phyloP scores from a whole-genome alignment of 1,284 basidiomycete species.

The Amylostereum areolatum region DNA sequence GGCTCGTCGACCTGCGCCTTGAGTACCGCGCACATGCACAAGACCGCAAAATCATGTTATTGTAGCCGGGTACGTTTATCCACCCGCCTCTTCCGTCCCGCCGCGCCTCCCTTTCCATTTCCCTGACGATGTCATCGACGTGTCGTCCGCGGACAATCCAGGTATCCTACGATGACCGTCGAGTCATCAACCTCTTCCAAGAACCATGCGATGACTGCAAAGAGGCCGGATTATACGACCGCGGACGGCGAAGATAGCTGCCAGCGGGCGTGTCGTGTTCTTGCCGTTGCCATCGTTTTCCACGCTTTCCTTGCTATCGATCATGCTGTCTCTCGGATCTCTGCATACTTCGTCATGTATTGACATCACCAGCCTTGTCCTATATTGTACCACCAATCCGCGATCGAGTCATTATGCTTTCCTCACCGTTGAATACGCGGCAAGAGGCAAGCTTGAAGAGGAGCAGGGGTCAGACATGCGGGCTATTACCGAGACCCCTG shows the following conservation, averaged over 20 bases:
- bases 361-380: no score
- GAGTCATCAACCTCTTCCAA: slow-evolving; percentile 44
- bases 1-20: slow-evolving; percentile 31
- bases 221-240: slow-evolving; percentile 23
- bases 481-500: no score
- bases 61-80: slow-evolving; percentile 22
- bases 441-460: no score
- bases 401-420: no score
- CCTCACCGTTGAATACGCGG: no score
- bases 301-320: no score
- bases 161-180: slow-evolving; percentile 33
- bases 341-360: no score
- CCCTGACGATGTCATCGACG: no score
- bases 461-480: no score
- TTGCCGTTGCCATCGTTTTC: no score
- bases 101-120: slow-evolving; percentile 1
- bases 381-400: no score
- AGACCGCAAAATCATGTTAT: slow-evolving; percentile 30
- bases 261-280: not conserved
- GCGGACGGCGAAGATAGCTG: slow-evolving; percentile 16
- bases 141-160: slow-evolving; percentile 15
- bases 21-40: slow-evolving; percentile 40
- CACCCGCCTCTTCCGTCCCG: not conserved
- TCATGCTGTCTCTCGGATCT: no score
- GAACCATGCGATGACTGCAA: slow-evolving; percentile 43